Base-by-base conservation (phyloP, 1,284 basidiomycete species). In the Spongispora temasekensis region DNA sequence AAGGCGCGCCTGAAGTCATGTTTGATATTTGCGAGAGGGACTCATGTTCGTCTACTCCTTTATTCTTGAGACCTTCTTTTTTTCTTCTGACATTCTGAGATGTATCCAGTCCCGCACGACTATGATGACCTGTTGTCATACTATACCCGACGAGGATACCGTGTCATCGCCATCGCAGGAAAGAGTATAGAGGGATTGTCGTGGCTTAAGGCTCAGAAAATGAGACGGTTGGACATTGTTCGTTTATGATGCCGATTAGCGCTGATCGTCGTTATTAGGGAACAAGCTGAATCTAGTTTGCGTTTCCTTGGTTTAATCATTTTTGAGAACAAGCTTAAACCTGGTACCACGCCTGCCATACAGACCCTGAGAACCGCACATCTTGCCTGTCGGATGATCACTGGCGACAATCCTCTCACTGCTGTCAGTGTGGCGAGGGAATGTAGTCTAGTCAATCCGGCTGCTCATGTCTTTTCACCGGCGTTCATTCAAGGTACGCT, bases 1-100 rank as follows among this genome's bases (percentile, higher is more conserved):
- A 99, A 75, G 97, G 97, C 25, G 97, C 97, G 1, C 97, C 97
- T 0, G 97, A 99, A 75, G 94, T 97, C 58, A 99, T 99, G 95
- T 76, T 80, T 3, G 96, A 97, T 52, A 98, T 99, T 61, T 98
- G 96, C 73, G 90, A 95, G 60, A 89, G 83, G 63, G 85, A 90
- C 55, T 93, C 94, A 17, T 90, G 95, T 96, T 69, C 69, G 94
- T 81, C 3, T 27, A 32, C 58, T 61, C n/a, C 56, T 50, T 61
- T 40, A 23, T 48, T 42, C 32, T 31, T 37, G 1, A n/a, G n/a
- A n/a, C n/a, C n/a, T n/a, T n/a, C n/a, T n/a, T n/a, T n/a, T n/a
- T n/a, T 17, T 2, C 12, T 56, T 23, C 5, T 54, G 37, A 48
- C n/a, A 53, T 52, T 62, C 57, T 63, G 60, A 60, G 50, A 35